Evolutionary conservation across 192 early-diverging fungal genomes (phyloP).

Genomic region (Gryganskiella cystojenkinii): DNA sequence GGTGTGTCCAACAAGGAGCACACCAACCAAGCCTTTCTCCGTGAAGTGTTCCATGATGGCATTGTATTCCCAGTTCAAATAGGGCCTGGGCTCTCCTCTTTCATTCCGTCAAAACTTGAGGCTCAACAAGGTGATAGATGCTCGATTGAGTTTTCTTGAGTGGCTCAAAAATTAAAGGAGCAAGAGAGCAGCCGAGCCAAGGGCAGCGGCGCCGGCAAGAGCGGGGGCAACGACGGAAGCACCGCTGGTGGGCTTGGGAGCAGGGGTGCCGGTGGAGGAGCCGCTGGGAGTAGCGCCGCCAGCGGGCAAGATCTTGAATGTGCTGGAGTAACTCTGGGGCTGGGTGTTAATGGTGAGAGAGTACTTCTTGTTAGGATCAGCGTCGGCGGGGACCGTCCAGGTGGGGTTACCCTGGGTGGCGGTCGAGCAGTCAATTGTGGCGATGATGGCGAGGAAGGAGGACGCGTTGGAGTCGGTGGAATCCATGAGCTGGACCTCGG

Average conservation of each 20-base stretch:
- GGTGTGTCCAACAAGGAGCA: no score
- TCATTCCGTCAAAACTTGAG: no score
- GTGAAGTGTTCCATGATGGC: no score
- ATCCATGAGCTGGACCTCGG: conserved; percentile 30
- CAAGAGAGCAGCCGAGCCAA: conserved; percentile 22
- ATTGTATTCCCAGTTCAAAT: no score
- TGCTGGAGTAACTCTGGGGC: conserved; percentile 25
- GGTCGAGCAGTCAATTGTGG: conserved; percentile 39
- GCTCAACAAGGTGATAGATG: no score
- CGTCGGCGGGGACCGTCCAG: conserved; percentile 21
- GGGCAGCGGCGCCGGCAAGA: conserved; percentile 19
- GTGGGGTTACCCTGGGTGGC: conserved; percentile 11
- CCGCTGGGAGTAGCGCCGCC: not conserved
- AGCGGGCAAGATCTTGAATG: conserved; percentile 14
- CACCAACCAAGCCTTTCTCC: no score
- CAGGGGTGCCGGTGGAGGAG: not conserved
- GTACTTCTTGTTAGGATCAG: not conserved
- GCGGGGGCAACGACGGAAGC: conserved; percentile 11
- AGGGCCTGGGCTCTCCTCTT: no score
- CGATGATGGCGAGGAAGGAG: conserved; percentile 1
- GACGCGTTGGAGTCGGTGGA: conserved; percentile 5
- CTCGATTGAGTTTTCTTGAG: no score
- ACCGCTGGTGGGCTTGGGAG: not conserved
- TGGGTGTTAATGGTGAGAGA: conserved; percentile 10
- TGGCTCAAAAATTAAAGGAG: no score